phyloP scores from a whole-genome alignment of 441 rosid genomes.

The Pelargonium fulgidum region DNA sequence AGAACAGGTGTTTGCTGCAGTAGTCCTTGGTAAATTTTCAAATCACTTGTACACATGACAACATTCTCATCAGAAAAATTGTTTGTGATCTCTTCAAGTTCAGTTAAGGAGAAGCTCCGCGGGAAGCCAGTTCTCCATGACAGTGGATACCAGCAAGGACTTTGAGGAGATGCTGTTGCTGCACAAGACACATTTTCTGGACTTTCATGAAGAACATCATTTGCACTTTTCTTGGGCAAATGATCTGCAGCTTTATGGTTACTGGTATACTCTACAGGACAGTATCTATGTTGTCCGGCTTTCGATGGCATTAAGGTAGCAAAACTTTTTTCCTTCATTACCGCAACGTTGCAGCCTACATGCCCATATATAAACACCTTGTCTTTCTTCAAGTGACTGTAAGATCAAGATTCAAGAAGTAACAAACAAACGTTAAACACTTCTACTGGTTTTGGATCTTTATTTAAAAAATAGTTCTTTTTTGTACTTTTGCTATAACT shows the following conservation, averaged over 20 bases:
- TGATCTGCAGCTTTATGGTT: conserved; percentile 5
- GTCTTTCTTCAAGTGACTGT: conserved; percentile 33
- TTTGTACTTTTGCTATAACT: too few relatives aligned
- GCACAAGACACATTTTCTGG: conserved; percentile 17
- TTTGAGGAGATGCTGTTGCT: conserved; percentile 11
- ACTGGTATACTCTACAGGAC: neutral
- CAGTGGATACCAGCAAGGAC: conserved; percentile 34
- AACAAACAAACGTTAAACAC: too few relatives aligned
- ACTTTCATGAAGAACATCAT: neutral
- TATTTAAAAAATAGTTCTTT: too few relatives aligned
- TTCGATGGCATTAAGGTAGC: conserved; percentile 40
- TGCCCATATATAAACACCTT: conserved; percentile 29
- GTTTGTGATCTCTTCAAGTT: conserved; percentile 34
- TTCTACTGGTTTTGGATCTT: too few relatives aligned
- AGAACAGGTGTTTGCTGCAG: conserved; percentile 31
- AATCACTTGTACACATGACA: neutral
- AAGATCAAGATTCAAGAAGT: too few relatives aligned
- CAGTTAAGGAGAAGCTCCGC: conserved; percentile 28
- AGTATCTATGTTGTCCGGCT: conserved; percentile 16
- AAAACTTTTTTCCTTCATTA: conserved; percentile 40
- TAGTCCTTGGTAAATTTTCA: conserved; percentile 27
- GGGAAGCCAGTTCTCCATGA: conserved; percentile 42
- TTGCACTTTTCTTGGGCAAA: neutral
- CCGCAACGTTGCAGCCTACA: conserved; percentile 43
- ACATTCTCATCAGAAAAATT: conserved; percentile 27